phyloP scores from a whole-genome alignment of 805 yeast genomes.

The Spencermartinsiella europaea region DNA sequence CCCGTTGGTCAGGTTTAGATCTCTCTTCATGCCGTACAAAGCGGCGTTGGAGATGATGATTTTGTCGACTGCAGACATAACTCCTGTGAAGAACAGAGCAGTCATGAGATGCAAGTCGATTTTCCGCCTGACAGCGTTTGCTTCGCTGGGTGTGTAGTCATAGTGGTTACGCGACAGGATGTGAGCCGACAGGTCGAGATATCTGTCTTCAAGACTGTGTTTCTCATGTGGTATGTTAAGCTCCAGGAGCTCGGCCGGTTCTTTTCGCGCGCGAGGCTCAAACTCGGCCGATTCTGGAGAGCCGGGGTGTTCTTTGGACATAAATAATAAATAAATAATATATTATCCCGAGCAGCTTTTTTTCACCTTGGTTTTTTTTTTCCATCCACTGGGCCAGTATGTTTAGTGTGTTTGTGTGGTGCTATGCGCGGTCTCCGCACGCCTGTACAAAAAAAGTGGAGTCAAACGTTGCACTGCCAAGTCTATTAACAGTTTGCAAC shows the following conservation, averaged over 20 bases:
- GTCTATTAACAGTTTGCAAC: no score
- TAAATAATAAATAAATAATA: neutral
- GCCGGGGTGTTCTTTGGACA: neutral
- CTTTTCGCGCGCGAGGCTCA: no score
- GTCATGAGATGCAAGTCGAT: constrained; percentile 49
- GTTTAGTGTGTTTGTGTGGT: no score
- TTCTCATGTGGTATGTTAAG: constrained; percentile 1
- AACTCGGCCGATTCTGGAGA: neutral
- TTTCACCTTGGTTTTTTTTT: neutral
- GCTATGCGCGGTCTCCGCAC: no score
- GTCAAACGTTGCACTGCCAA: no score
- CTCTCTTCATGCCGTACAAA: constrained; percentile 47
- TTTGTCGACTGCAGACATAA: constrained; percentile 53
- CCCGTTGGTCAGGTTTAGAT: constrained; percentile 19
- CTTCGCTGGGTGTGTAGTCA: constrained; percentile 21
- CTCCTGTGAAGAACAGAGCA: constrained; percentile 52
- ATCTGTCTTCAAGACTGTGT: constrained; percentile 6
- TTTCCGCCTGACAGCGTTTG: constrained; percentile 39
- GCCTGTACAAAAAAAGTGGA: no score
- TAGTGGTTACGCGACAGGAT: constrained; percentile 7
- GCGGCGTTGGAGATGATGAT: constrained; percentile 50
- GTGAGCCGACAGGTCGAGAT: constrained; percentile 10
- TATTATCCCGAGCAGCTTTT: neutral
- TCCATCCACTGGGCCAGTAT: neutral
- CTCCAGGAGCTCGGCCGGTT: no score